Base-by-base conservation (phyloP, 208 protist genomes). In the Crithidia sp. region DNA sequence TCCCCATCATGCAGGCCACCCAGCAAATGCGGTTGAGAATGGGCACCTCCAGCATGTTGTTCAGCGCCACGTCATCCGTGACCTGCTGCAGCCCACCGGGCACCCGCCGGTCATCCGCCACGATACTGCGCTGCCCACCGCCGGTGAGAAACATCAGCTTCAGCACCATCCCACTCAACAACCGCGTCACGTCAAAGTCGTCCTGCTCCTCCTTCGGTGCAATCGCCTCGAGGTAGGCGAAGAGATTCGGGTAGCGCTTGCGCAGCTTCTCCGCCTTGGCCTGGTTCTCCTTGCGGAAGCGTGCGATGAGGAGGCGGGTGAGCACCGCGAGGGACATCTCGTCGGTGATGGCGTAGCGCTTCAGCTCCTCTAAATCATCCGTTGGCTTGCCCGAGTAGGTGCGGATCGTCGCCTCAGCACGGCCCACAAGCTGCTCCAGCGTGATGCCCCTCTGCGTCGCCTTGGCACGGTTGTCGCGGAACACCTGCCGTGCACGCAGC, bases 141-240 rank as follows among this genome's bases (percentile, higher is more conserved):
- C 77, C 87, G 49, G 87, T 72, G 37, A 92, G 67, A 54, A 82
- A 92, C 81, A 89, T 85, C 13, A 89, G 56, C 65, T 92, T 92
- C 28, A 89, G 55, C 36, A 73, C 70, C 12, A 81, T 80, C 54
- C 72, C 72, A 44, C 69, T 50, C 5, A 89, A 50, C 17, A 83
- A 36, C 54, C 69, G 72, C 57, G 66, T 71, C 56, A 70, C 68
- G 44, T 88, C 83, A 10, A 85, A 68, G 28, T 88, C 71, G 0
- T 50, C 28, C 19, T 71, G 56, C 37, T 81, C 72, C 43, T 74
- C 80, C 37, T 13, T 13, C 17, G 77, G 61, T 16, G 75, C 67
- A 43, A 60, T 50, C 44, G 54, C 40, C 50, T 84, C 79, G 16
- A 88, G 58, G 28, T 66, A 69, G 8, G 71, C 57, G 28, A 89